Evolutionary conservation across 805 yeast species (phyloP), one percentile per base, ranked within the genome.

Genomic region (Saccharomyces mikatae): DNA sequence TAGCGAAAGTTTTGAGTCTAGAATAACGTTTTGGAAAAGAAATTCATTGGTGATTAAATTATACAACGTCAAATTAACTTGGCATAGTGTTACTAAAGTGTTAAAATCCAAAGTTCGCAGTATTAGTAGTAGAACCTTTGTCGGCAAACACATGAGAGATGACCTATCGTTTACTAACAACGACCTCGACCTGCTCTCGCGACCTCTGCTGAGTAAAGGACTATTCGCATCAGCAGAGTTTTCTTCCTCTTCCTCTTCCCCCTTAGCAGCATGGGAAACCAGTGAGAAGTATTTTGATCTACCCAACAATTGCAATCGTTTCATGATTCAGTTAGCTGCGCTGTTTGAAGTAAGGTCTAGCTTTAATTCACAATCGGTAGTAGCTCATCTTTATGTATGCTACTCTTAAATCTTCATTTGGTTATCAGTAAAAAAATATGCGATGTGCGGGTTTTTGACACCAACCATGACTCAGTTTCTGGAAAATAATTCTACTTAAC

Each of bases 201-300:
- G 10, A 22, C 17, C 6, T 6, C 4, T 21, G 9, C 24, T 17
- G 10, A 6, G 22, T 10, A 36, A 22, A 36, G 13, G 44, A 22
- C 44, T 36, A 1, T n/a, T 21, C 11, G 24, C 44, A 36, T 36
- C 44, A n/a, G 44, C 13, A 17, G 11, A 6, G 24, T 13, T 2
- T 6, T 36, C 24, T 17, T 13, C 36, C 17, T 31, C 36, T 31
- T 36, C 44, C 13, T 36, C 44, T 36, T 36, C 44, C 24, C 6
- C 44, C 22, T 36, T 36, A 8, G 44, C 17, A n/a, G 44, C 24
- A 36, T 11, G 62, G 17, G 70, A 64, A 14, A 74, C 61, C 50
- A 78, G 72, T 55, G 67, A 69, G 55, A 65, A 59, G 60, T 78
- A 78, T 47, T 63, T 66, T 3, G 59, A 48, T 22, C 52, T 59